Evolutionary conservation across 805 yeast genomes (phyloP).

Genomic region (Yamadazyma takamatsuzukensis): DNA sequence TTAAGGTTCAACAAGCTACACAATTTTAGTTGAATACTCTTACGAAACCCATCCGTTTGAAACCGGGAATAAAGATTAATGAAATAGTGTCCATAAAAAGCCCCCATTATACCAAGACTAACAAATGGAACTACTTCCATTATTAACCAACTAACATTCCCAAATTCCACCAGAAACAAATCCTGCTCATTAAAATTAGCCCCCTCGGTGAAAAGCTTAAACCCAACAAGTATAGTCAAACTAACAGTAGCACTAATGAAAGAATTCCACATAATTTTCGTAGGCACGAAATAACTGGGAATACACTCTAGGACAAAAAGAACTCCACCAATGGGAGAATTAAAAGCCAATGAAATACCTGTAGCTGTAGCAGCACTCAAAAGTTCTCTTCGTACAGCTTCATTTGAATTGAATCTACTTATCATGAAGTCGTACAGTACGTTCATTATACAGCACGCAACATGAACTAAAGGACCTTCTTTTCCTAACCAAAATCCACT

Average conservation of each 20-base stretch:
- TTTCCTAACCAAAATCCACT: conserved; percentile 81
- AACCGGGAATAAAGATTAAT: conserved; percentile 42
- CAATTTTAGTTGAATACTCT: conserved; percentile 18
- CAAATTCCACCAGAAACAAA: conserved; percentile 58
- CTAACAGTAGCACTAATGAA: conserved; percentile 77
- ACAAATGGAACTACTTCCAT: conserved; percentile 71
- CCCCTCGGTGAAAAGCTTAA: conserved; percentile 38
- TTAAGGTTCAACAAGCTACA: conserved; percentile 17
- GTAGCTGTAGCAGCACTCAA: conserved; percentile 75
- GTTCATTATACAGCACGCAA: conserved; percentile 58
- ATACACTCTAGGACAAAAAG: conserved; percentile 70
- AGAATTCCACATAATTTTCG: conserved; percentile 74
- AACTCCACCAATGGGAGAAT: conserved; percentile 87
- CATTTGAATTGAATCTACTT: conserved; percentile 30
- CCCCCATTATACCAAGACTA: conserved; percentile 68
- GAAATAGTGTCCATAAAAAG: conserved; percentile 56
- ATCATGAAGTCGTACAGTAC: conserved; percentile 20
- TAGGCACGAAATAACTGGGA: conserved; percentile 59
- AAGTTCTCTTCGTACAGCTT: conserved; percentile 63
- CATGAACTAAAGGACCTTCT: conserved; percentile 85
- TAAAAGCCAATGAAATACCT: conserved; percentile 82
- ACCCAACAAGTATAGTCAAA: conserved; percentile 51
- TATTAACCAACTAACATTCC: conserved; percentile 68
- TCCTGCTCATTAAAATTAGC: conserved; percentile 42
- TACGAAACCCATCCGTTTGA: conserved; percentile 29